A percentile compares a stretch with the other conserved stretches of the same genome.
Evolutionary conservation across 768 basidiomycete species (phyloP).

Genomic region (Suillus brevipes): DNA sequence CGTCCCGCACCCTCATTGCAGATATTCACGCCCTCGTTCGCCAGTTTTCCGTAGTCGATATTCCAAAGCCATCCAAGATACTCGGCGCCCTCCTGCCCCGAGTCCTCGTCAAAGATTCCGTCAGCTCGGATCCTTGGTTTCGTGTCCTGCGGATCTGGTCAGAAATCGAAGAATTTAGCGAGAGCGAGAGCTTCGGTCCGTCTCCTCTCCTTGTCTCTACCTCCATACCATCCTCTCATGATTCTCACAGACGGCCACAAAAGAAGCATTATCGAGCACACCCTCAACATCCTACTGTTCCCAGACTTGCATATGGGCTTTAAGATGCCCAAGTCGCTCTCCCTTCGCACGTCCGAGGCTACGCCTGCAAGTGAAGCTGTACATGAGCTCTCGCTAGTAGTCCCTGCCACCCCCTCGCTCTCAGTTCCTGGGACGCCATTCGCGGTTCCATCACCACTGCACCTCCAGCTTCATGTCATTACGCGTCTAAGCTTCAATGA

Average conservation of each 20-base stretch:
- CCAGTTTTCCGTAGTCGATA: slow-evolving; percentile 59
- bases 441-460: slow-evolving; percentile 66
- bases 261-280: slow-evolving; percentile 58
- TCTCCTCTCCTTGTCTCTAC: slow-evolving; percentile 19
- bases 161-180: slow-evolving; percentile 73
- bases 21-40: slow-evolving; percentile 68
- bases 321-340: slow-evolving; percentile 42
- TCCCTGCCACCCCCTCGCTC: slow-evolving; percentile 37
- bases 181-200: slow-evolving; percentile 79
- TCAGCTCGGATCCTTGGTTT: slow-evolving; percentile 46
- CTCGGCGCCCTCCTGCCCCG: slow-evolving; percentile 54
- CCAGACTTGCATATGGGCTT: slow-evolving; percentile 64
- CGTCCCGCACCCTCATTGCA: slow-evolving; percentile 67
- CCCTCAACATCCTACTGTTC: slow-evolving; percentile 46
- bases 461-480: slow-evolving; percentile 37
- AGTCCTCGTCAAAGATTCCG: slow-evolving; percentile 16
- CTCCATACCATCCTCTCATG: neutral
- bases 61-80: slow-evolving; percentile 67
- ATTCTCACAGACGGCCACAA: slow-evolving; percentile 61
- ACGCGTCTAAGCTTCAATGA: neutral
- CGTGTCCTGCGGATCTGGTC: slow-evolving; percentile 71
- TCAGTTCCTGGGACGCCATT: slow-evolving; percentile 59
- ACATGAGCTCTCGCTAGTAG: neutral
- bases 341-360: slow-evolving; percentile 16
- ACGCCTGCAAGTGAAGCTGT: neutral